Conservation (phyloP, 257 asterid species). For the Nicotiana undulata region DNA sequence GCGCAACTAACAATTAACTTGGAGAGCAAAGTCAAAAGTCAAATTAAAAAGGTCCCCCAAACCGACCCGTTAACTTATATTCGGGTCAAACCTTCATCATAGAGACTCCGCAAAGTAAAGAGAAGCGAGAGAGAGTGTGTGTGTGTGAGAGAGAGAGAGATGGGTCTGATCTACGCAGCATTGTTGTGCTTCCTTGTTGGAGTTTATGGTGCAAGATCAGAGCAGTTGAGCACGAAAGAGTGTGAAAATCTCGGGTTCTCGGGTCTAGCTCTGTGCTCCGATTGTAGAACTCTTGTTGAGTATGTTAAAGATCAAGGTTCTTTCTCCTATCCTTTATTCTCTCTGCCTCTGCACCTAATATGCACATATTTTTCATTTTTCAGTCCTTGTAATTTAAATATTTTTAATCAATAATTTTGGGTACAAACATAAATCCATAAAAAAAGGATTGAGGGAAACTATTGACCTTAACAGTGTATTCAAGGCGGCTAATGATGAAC, state of each 20-base stretch:
- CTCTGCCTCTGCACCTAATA: not conserved
- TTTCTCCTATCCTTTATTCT: not conserved
- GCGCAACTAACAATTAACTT: not conserved
- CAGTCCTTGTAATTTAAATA: not conserved
- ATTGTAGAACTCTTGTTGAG: conserved; percentile 75
- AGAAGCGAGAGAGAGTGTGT: not conserved
- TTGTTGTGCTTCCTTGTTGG: conserved; percentile 5
- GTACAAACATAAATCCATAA: not conserved
- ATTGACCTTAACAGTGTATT: not conserved
- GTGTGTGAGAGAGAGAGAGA: not conserved
- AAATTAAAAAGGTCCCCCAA: not conserved
- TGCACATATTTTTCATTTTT: not conserved
- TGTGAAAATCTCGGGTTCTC: conserved; percentile 78
- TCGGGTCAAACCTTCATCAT: not conserved
- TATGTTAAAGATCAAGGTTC: conserved; percentile 79
- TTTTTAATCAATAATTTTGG: not conserved
- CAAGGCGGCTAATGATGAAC: not conserved
- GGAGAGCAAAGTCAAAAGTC: not conserved
- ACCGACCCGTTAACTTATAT: not conserved
- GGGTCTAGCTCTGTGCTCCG: conserved; percentile 89
- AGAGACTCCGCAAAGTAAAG: not conserved
- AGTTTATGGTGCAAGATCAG: conserved; percentile 27
- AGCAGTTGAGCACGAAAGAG: conserved; percentile 55
- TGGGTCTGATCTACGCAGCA: not conserved
- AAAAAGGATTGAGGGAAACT: not conserved